Base-by-base conservation (phyloP, 2,329 filamentous ascomycete species). In the Exophiala spinifera region DNA sequence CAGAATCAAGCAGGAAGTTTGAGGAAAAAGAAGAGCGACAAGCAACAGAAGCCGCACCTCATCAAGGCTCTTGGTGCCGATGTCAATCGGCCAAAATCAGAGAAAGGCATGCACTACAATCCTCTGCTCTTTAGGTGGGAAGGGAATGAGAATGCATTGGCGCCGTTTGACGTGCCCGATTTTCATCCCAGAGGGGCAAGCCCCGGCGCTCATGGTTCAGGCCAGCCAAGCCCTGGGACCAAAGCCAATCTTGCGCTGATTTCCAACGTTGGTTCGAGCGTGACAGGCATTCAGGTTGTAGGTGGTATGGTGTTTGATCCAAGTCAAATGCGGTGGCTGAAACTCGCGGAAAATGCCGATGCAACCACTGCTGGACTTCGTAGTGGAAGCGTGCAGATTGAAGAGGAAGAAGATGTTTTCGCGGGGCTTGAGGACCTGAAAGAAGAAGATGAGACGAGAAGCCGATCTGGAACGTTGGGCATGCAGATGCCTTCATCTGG, bases 291-390 rank as follows among this genome's bases (percentile, higher is more conserved):
- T 13, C 91, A 96, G 72, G 88, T 96, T 33, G 91, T 96, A 54
- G 89, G 91, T n/a, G 90, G 91, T 63, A 99, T 99, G 94, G 88
- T 97, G 8, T 99, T 97, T 69, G 94, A 99, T 67, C 94, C 94
- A 3, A 86, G 90, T 59, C 89, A 89, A 64, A 97, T 99, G 92
- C 95, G 91, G 70, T 99, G 94, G 94, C 80, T 97, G 53, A 96
- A 96, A 71, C 77, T 94, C 57, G 77, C 58, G 76, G 59, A 61
- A 40, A 56, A 61, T 15, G 25, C 50, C 14, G 53, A 55, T n/a
- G 53, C 53, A 17, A 55, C 31, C 42, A 40, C 51, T 11, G 55
- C 58, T 11, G 54, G 50, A 40, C 47, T 64, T 33, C 58, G 63
- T 14, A 51, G 54, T 33, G 67, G 65, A 3, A 69, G 70, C 25